These are phyloP conservation scores for Saccharomycopsis selenospora DNA, from an alignment of 805 yeast species.

Conservation along the genomic window DNA sequence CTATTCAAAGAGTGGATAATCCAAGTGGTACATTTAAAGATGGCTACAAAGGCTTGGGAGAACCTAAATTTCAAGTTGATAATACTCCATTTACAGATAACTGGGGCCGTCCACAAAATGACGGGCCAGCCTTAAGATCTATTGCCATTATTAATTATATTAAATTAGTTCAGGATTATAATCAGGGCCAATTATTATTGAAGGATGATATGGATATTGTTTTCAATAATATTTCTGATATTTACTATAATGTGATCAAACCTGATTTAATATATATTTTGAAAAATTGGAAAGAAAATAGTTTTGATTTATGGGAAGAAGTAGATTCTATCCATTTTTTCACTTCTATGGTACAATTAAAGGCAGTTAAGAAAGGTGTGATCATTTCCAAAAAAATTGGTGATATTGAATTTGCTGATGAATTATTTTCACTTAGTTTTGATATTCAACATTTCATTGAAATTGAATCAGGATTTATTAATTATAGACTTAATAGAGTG, in stretches of 20 bases:
- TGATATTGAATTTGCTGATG: slow-evolving; percentile 23
- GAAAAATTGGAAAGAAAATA: slow-evolving; percentile 43
- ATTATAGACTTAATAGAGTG: slow-evolving; percentile 12
- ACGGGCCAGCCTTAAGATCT: slow-evolving; percentile 84
- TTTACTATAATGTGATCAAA: slow-evolving; percentile 42
- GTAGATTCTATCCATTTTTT: slow-evolving; percentile 55
- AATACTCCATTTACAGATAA: slow-evolving; percentile 50
- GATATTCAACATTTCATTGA: slow-evolving; percentile 11
- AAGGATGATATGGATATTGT: slow-evolving; percentile 20
- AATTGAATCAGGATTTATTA: slow-evolving; percentile 8
- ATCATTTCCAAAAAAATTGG: slow-evolving; percentile 26
- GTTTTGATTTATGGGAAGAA: slow-evolving; percentile 80
- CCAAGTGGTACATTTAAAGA: slow-evolving; percentile 53
- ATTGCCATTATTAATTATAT: slow-evolving; percentile 35
- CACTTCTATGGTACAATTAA: slow-evolving; percentile 56
- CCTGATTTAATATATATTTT: slow-evolving; percentile 55
- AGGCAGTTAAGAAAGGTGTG: slow-evolving; percentile 48
- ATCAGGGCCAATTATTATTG: slow-evolving; percentile 8
- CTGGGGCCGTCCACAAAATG: slow-evolving; percentile 97
- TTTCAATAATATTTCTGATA: slow-evolving; percentile 20
- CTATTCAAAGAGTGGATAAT: slow-evolving; percentile 60
- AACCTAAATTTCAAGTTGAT: slow-evolving; percentile 76
- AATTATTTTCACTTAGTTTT: slow-evolving; percentile 1
- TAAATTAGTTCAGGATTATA: slow-evolving; percentile 10
- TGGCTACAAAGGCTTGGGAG: slow-evolving; percentile 63